Conservation (phyloP, 495 filamentous ascomycete genomes). For the Neurospora terricola region DNA sequence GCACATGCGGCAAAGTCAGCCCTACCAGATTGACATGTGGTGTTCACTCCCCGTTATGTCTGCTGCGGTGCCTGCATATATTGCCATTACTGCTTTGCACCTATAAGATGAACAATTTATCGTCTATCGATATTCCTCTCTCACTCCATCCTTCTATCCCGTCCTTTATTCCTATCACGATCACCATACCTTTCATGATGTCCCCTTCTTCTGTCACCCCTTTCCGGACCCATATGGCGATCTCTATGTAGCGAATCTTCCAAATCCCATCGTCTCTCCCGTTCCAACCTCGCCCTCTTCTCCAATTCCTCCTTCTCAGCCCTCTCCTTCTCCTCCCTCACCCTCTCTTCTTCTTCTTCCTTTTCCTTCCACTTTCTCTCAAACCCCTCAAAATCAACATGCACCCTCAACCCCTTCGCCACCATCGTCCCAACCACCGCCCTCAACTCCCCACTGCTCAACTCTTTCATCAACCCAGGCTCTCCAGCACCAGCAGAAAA, state of each 20-base stretch:
- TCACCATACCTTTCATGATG: neutral
- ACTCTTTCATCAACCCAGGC: constrained; percentile 9
- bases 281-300: neutral
- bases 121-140: neutral
- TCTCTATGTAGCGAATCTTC: neutral
- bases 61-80: neutral
- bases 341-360: constrained; percentile 5
- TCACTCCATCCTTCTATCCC: neutral
- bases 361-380: constrained; percentile 19
- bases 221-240: neutral
- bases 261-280: neutral
- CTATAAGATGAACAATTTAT: neutral
- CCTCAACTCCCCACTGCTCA: constrained; percentile 41
- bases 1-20: neutral
- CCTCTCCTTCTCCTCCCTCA: constrained; percentile 10
- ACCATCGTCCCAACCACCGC: constrained; percentile 34
- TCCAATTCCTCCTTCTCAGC: neutral
- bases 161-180: neutral
- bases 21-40: neutral
- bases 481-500: constrained; percentile 25
- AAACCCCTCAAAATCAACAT: constrained; percentile 35
- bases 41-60: neutral
- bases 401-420: constrained; percentile 31
- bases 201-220: neutral
- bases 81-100: neutral